phyloP scores from a whole-genome alignment of 495 filamentous ascomycete species.

The Amniculicola lignicola region DNA sequence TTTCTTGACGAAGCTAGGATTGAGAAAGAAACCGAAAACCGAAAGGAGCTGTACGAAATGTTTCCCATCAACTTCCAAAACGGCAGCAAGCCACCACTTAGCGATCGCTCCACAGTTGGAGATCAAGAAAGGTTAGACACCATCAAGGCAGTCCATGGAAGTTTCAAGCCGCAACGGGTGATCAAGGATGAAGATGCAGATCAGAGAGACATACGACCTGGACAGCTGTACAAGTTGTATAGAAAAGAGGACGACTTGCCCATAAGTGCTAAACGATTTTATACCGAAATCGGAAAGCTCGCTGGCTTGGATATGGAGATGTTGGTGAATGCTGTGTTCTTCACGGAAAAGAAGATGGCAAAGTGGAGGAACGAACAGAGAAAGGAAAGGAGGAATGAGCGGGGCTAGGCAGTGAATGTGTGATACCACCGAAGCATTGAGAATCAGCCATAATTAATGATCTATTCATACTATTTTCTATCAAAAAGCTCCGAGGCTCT shows the following conservation, averaged over 20 bases:
- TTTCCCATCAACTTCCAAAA: slow-evolving; percentile 53
- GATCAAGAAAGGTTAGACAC: slow-evolving; percentile 24
- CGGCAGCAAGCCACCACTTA: too few species aligned
- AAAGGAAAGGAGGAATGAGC: slow-evolving; percentile 40
- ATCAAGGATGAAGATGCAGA: slow-evolving; percentile 32
- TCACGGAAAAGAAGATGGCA: slow-evolving; percentile 48
- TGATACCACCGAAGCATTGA: too few species aligned
- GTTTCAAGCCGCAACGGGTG: slow-evolving; percentile 33
- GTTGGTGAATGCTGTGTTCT: slow-evolving; percentile 49
- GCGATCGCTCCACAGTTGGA: neutral
- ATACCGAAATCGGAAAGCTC: slow-evolving; percentile 52
- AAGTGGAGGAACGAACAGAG: slow-evolving; percentile 42
- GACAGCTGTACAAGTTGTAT: slow-evolving; percentile 58
- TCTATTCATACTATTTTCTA: neutral
- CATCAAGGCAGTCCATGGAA: slow-evolving; percentile 44
- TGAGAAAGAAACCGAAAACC: slow-evolving; percentile 30
- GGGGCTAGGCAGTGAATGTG: too few species aligned
- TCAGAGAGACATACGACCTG: slow-evolving; percentile 45
- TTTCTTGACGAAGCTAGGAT: slow-evolving; percentile 50
- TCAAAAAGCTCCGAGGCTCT: slow-evolving; percentile 3
- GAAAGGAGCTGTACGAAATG: slow-evolving; percentile 49
- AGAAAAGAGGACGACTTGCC: slow-evolving; percentile 56
- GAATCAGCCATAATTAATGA: too few species aligned
- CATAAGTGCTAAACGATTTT: slow-evolving; percentile 53
- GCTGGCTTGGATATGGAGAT: slow-evolving; percentile 49